Evolutionary conservation across 2,329 filamentous ascomycete species (phyloP).

Genomic region (Monosporascus sp.): DNA sequence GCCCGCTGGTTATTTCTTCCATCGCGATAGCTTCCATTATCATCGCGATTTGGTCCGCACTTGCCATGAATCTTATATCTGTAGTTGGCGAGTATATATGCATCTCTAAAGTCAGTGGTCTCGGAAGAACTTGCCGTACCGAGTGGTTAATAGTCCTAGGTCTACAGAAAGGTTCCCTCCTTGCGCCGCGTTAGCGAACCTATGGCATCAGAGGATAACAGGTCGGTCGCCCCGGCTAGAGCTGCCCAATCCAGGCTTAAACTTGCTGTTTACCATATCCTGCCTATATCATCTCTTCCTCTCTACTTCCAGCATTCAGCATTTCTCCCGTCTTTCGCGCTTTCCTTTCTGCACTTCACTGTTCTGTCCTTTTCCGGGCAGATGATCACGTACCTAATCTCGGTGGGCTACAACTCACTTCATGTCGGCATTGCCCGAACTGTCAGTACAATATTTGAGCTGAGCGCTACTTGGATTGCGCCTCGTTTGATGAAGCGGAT

Average conservation of each 20-base stretch:
- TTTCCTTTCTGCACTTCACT: conserved; percentile 39
- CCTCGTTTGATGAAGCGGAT: conserved; percentile 50
- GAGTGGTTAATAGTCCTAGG: conserved; percentile 4
- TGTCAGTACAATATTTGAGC: conserved; percentile 48
- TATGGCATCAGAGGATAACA: background rate
- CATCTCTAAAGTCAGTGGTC: conserved; percentile 37
- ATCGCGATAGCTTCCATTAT: conserved; percentile 40
- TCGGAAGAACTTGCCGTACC: conserved; percentile 2
- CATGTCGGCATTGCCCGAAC: conserved; percentile 50
- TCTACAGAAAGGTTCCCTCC: conserved; percentile 18
- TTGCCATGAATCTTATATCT: conserved; percentile 42
- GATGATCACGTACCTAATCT: conserved; percentile 60
- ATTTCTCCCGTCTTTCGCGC: conserved; percentile 55
- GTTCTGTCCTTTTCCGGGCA: conserved; percentile 55
- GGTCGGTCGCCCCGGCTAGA: background rate
- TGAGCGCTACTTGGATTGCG: conserved; percentile 55
- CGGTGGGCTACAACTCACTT: conserved; percentile 44
- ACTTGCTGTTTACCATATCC: conserved; percentile 9
- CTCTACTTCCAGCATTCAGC: conserved; percentile 50
- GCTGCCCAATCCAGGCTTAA: background rate
- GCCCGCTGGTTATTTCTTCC: conserved; percentile 45
- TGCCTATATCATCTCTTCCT: conserved; percentile 21
- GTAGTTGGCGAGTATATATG: conserved; percentile 43
- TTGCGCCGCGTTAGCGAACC: conserved; percentile 2
- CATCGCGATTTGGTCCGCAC: conserved; percentile 40